phyloP scores from a whole-genome alignment of 2,329 filamentous ascomycete species.

The Fusarium sp. region DNA sequence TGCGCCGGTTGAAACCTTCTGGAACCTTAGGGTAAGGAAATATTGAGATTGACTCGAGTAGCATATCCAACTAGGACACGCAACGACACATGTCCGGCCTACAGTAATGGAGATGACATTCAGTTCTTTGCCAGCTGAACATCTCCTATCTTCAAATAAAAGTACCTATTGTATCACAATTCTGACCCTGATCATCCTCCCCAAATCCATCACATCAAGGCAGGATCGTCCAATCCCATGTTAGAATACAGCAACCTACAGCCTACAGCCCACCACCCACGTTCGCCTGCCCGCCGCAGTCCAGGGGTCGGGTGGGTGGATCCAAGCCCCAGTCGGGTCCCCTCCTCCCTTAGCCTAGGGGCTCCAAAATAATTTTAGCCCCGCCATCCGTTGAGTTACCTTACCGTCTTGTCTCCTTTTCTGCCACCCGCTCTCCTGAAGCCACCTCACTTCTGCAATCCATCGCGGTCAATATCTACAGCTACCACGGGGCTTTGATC shows the following conservation, averaged over 20 bases:
- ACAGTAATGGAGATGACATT: neutral
- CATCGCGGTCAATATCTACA: constrained; percentile 46
- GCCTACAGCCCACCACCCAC: constrained; percentile 1
- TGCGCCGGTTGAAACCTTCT: neutral
- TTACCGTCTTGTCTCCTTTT: constrained; percentile 47
- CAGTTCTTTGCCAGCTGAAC: neutral
- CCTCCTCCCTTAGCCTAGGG: constrained; percentile 31
- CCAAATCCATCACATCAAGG: constrained; percentile 15
- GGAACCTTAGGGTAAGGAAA: neutral
- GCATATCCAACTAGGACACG: neutral
- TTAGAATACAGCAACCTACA: constrained; percentile 4
- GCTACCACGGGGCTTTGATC: constrained; percentile 45
- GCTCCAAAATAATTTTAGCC: constrained; percentile 55
- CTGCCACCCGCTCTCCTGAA: constrained; percentile 41
- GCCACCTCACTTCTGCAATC: constrained; percentile 37
- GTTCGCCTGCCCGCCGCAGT: neutral
- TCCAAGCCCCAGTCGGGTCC: constrained; percentile 5
- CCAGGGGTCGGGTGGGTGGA: constrained; percentile 28
- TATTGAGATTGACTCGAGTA: constrained; percentile 6
- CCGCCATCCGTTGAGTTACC: constrained; percentile 51
- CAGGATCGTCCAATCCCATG: constrained; percentile 16
- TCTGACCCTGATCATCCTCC: constrained; percentile 15
- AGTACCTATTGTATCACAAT: constrained; percentile 8
- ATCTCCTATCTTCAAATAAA: neutral
- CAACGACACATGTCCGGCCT: neutral